Base-by-base conservation (phyloP, 1,139 yeast species). In the Magnusiomyces magnusii region DNA sequence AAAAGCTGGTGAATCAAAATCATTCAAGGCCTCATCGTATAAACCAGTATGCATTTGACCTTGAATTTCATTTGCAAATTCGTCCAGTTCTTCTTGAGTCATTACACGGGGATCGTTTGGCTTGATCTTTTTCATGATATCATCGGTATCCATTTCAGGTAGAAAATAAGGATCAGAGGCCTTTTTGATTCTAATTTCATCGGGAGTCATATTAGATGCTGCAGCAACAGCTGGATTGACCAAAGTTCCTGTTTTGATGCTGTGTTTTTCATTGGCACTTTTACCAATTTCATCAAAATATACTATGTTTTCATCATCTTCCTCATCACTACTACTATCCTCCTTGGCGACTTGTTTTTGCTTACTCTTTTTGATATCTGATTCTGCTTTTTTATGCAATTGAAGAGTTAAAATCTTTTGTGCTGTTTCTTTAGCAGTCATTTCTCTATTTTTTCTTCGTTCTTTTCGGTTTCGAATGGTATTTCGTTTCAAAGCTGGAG, bases 101-200 rank as follows among this genome's bases (percentile, higher is more conserved):
- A 90, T 80, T 58, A 91, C 75, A 60, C 99, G 80, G 50, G 81
- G 80, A 71, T 93, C 99, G 51, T 78, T 72, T 3, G 65, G 55
- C 61, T 73, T 58, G 28, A 69, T 56, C 25, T 75, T 76, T 42
- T 67, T 72, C 57, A 78, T 76, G 59, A 54, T 73, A 34, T 71
- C 71, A 59, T 81, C 77, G 15, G 75, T 76, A n/a, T 78, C 79
- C 31, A 90, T 73, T 3, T 80, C 80, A 0, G 99, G 99, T 44
- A 93, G 72, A 68, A 91, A 95, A 72, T 87, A 93, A 64, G 92
- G 97, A 70, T 92, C 98, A 57, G 78, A 80, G 54, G 47, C 24
- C 15, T 25, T 39, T n/a, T 49, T 47, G 17, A 21, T 24, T 3
- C 36, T 10, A 10, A 27, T 42, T 17, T 41, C 55, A 9, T 41